Conservation (phyloP, 768 basidiomycete genomes). For the Hericium alpestre region DNA sequence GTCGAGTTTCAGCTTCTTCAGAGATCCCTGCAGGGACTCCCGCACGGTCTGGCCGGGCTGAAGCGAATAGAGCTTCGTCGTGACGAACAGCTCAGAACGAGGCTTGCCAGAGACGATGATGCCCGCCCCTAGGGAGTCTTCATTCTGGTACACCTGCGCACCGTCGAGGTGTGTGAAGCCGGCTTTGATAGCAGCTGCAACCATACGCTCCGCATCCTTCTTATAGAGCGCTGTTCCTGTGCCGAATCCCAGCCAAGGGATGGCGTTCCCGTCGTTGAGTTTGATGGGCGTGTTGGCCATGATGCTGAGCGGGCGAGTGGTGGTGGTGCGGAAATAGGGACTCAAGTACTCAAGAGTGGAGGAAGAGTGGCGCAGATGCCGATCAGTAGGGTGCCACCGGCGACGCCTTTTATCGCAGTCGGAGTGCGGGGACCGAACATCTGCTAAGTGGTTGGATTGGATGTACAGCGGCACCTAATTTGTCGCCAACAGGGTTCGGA, state of each 20-base stretch:
- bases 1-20: constrained; percentile 30
- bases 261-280: constrained; percentile 27
- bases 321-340: background rate
- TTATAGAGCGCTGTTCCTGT: constrained; percentile 25
- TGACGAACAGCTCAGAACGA: constrained; percentile 31
- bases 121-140: constrained; percentile 26
- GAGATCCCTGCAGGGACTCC: constrained; percentile 26
- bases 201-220: constrained; percentile 19
- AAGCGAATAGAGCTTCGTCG: constrained; percentile 27
- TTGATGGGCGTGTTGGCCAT: constrained; percentile 16
- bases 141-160: constrained; percentile 29
- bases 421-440: background rate
- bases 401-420: background rate
- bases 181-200: constrained; percentile 21
- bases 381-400: background rate
- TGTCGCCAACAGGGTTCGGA: too few species aligned
- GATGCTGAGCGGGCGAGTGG: background rate
- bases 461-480: too few species aligned
- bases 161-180: constrained; percentile 30
- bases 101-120: constrained; percentile 24
- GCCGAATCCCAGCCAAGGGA: constrained; percentile 30
- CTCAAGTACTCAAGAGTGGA: background rate
- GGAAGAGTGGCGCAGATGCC: background rate
- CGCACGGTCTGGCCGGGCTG: constrained; percentile 25
- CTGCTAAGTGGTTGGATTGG: too few species aligned